A percentile compares a stretch with the other conserved stretches of the same genome.
These are phyloP conservation scores for Colletotrichum melonis DNA, from an alignment of 2,329 filamentous ascomycete species.

Conservation along the genomic window DNA sequence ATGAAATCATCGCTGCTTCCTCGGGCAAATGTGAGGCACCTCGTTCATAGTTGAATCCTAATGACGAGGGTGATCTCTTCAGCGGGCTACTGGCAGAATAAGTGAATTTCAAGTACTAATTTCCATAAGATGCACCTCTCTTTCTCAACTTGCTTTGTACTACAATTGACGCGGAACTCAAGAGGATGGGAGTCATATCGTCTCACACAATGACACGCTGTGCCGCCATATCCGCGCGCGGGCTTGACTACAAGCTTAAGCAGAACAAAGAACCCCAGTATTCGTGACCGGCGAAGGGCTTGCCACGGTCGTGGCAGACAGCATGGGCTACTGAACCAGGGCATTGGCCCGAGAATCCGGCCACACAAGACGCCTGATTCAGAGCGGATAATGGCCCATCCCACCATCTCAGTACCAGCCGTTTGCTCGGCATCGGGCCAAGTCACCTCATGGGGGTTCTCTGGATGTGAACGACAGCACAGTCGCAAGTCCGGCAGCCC, in stretches of 20 bases:
- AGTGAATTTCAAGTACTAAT: too few relatives aligned
- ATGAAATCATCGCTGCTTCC: too few relatives aligned
- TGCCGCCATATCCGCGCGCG: not conserved
- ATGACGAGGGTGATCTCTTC: too few relatives aligned
- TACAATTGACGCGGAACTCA: too few relatives aligned
- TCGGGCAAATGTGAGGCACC: too few relatives aligned
- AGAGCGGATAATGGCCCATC: not conserved
- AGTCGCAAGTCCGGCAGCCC: not conserved
- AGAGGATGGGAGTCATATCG: too few relatives aligned
- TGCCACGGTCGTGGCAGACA: not conserved
- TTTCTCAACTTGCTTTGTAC: too few relatives aligned
- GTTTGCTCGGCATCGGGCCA: not conserved
- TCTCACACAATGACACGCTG: not conserved
- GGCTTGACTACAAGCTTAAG: not conserved
- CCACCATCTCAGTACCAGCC: not conserved
- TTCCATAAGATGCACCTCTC: too few relatives aligned
- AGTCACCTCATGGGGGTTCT: not conserved
- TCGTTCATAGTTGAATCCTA: too few relatives aligned
- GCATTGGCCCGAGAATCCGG: not conserved
- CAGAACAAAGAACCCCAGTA: not conserved
- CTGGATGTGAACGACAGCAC: not conserved
- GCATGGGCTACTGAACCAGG: not conserved
- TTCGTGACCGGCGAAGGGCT: slow-evolving; percentile 41
- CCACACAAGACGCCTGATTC: not conserved
- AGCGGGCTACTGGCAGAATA: too few relatives aligned